Conservation (phyloP, 179 eudicot genomes). For the Drosera spatulata region DNA sequence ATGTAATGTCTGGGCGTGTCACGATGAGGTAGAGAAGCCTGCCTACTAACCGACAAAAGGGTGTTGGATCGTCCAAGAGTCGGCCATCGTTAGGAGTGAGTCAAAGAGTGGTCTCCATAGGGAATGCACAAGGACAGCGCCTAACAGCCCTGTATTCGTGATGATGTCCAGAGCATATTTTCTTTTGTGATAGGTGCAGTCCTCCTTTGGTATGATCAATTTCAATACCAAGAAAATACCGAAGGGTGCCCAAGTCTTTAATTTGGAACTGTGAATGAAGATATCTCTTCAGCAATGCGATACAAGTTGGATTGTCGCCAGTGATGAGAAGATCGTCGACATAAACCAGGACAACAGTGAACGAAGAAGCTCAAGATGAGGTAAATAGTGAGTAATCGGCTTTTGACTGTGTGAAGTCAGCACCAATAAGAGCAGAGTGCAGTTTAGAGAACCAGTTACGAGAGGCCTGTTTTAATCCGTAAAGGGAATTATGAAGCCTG, state of each 20-base stretch:
- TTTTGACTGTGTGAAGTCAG: background rate
- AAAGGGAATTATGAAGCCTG: background rate
- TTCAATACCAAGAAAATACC: background rate
- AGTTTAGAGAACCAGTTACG: background rate
- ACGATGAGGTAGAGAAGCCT: background rate
- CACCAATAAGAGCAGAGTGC: background rate
- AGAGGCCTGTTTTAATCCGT: background rate
- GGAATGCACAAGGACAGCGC: too few species aligned
- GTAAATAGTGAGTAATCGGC: conserved; percentile 1
- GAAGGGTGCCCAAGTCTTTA: background rate
- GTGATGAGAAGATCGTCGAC: background rate
- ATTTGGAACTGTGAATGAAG: background rate
- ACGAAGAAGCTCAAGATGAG: background rate
- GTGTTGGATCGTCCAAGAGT: background rate
- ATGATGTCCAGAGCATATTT: too few species aligned
- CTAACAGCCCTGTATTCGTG: too few species aligned
- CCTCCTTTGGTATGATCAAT: background rate
- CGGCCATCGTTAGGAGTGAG: background rate
- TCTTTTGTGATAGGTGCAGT: too few species aligned
- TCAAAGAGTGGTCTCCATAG: background rate
- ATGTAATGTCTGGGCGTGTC: too few species aligned
- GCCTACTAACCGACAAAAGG: background rate
- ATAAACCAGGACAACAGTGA: background rate
- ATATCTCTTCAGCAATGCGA: background rate
- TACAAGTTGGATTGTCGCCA: background rate